Evolutionary conservation across 2,329 filamentous ascomycete species (phyloP), one percentile per base, ranked within the genome.

Genomic region (Rutstroemia sp.): DNA sequence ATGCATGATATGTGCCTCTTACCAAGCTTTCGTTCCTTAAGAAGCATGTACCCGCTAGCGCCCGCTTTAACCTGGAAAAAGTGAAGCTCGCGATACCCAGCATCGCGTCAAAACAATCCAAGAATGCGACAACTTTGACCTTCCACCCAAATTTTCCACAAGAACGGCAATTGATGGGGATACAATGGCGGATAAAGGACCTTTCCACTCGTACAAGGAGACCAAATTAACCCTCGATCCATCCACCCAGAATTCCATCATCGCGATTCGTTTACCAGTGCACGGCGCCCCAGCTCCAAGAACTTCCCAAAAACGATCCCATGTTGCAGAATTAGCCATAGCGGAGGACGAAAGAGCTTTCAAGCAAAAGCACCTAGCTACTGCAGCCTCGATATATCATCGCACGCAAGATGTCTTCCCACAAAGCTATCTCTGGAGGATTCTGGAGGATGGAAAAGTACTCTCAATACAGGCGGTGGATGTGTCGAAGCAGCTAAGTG

Each of bases 361-460:
- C 68, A 82, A 85, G 62, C 76, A 80, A 58, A 84, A 82, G 61
- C 82, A 88, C 68, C 75, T 96, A 53, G 89, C 92, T 25, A 85
- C 78, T 2, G 82, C 91, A 34, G 87, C 89, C 27, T 90, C 89
- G 2, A 80, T 97, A 56, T 96, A 89, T 75, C 91, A 95, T 72
- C 84, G 94, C 55, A 81, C 82, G 70, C 81, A 87, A 70, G 83
- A 87, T 67, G 77, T 81, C 61, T 85, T 87, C 61, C 94, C 94
- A 41, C 85, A 88, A 68, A 89, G 83, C 71, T 95, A 97, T 69
- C 79, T 96, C 48, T 99, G 94, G 94, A 83, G 92, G 64, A 80
- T 97, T 41, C 74, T 96, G 59, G 87, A 95, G 67, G 84, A 89
- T 65, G 83, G 84, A 67, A 88, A 82, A 63, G 77, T 90, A 60